Evolutionary conservation across 2,329 filamentous ascomycete species (phyloP).

Genomic region (Rhynchosporium secalis): DNA sequence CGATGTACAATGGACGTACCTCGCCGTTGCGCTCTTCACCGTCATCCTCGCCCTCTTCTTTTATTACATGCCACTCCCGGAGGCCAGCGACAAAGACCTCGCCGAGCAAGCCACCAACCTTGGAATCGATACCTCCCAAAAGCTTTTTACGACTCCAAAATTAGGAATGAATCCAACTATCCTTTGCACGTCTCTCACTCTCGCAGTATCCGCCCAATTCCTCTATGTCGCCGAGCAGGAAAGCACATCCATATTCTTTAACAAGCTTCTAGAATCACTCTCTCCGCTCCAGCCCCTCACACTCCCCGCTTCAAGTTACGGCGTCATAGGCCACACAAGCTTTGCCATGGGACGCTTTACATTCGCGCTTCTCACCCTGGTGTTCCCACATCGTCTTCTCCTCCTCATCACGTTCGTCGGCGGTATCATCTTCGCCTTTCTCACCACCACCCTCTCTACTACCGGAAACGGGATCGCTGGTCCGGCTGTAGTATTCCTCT

Average conservation of each 20-base stretch:
- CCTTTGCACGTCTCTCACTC: constrained; percentile 52
- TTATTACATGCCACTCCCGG: constrained; percentile 66
- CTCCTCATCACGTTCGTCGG: constrained; percentile 61
- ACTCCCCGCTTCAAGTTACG: constrained; percentile 61
- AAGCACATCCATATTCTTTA: constrained; percentile 61
- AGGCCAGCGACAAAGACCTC: constrained; percentile 53
- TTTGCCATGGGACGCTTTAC: constrained; percentile 76
- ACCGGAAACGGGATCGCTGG: constrained; percentile 50
- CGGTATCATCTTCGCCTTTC: constrained; percentile 57
- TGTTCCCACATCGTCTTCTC: constrained; percentile 69
- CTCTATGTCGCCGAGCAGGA: constrained; percentile 77
- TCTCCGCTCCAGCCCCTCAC: constrained; percentile 44
- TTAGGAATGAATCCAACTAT: constrained; percentile 43
- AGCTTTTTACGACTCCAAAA: constrained; percentile 18
- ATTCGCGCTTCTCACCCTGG: constrained; percentile 59
- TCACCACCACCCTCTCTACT: constrained; percentile 49
- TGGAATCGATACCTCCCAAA: constrained; percentile 29
- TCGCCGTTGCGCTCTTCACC: constrained; percentile 76
- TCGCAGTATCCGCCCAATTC: constrained; percentile 76
- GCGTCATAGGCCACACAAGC: constrained; percentile 69
- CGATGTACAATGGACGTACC: constrained; percentile 81
- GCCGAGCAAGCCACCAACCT: constrained; percentile 47
- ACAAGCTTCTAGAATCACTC: constrained; percentile 48
- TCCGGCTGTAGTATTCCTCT: constrained; percentile 71
- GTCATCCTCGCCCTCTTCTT: constrained; percentile 69